Evolutionary conservation across 805 yeast genomes (phyloP).

Genomic region (Crinitomyces ghanaensis): DNA sequence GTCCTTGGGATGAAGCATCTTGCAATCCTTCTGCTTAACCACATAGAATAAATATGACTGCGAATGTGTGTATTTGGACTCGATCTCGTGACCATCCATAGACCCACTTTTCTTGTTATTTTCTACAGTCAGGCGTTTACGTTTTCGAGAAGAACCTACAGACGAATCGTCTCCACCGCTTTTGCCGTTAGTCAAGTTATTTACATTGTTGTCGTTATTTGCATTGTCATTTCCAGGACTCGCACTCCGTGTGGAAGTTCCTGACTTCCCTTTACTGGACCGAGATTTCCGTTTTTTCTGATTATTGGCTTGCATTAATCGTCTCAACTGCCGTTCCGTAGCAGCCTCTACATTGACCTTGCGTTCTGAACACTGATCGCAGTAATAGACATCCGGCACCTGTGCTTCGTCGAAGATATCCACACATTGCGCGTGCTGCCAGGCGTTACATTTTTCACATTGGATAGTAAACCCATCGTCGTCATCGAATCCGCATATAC

Average conservation of each 20-base stretch:
- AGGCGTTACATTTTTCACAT: slow-evolving; percentile 81
- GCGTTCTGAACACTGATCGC: slow-evolving; percentile 59
- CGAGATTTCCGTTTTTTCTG: slow-evolving; percentile 4
- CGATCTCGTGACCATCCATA: no score
- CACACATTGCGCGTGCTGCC: slow-evolving; percentile 95
- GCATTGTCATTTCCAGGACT: neutral
- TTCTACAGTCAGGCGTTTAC: no score
- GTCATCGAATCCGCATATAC: slow-evolving; percentile 78
- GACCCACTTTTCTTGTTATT: no score
- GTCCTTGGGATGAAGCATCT: no score
- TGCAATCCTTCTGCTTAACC: no score
- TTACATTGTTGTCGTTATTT: neutral
- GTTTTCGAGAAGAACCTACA: no score
- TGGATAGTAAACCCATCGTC: slow-evolving; percentile 95
- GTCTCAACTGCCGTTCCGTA: slow-evolving; percentile 28
- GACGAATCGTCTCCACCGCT: no score
- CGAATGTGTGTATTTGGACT: no score
- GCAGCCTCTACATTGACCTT: slow-evolving; percentile 35
- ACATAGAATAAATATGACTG: no score
- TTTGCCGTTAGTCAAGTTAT: neutral
- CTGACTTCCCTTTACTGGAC: slow-evolving; percentile 1
- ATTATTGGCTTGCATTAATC: slow-evolving; percentile 6
- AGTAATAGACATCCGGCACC: slow-evolving; percentile 72
- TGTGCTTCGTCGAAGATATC: slow-evolving; percentile 57
- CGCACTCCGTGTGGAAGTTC: neutral